Evolutionary conservation across 352 stramenopile species (phyloP), one percentile per base, ranked within the genome.

Genomic region (Pythium chondricola): DNA sequence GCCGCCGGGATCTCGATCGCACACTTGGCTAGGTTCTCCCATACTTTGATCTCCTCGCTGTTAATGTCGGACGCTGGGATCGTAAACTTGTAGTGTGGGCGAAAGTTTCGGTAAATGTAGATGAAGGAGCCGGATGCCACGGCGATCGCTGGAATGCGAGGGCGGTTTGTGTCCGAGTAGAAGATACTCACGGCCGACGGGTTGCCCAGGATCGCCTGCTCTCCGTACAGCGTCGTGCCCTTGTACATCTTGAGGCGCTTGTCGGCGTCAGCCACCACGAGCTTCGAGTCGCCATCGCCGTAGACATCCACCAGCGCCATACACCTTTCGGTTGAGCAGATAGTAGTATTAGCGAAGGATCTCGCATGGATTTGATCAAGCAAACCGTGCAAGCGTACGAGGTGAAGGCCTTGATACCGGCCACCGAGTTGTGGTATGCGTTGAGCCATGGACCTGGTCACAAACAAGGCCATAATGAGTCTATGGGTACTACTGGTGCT

Each of bases 41-140:
- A 91, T 11, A 91, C 50, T 42, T 85, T 87, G 18, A 63, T 58
- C 49, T 93, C 82, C 32, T 88, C 72, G 6, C 55, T 51, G 38
- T 85, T 69, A 26, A 93, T 76, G 6, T 92, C 78, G n/a, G 93
- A 55, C 2, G 78, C 48, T 2, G 87, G 85, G 4, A 91, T 64
- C 8, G 80, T 91, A 54, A 96, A 95, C 53, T 95, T 96, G 67
- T 92, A 95, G 55, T 96, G 88, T 3, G 85, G 85, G 3, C 83
- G 72, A 52, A 96, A 88, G 60, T 95, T 94, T 45, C 84, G 82
- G 55, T 96, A 96, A 37, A 95, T 95, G 70, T 93, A 96, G 37
- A 96, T 82, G 56, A 77, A 90, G 17, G 84, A 77, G 6, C 83
- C 83, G 0, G 83, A 88, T 6, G 84, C 85, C 11, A 96, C 84